Percentiles rank a stretch among this genome's conserved stretches.
These are phyloP conservation scores for Mycena galericulata DNA, from an alignment of 768 basidiomycete genomes.

Conservation along the genomic window DNA sequence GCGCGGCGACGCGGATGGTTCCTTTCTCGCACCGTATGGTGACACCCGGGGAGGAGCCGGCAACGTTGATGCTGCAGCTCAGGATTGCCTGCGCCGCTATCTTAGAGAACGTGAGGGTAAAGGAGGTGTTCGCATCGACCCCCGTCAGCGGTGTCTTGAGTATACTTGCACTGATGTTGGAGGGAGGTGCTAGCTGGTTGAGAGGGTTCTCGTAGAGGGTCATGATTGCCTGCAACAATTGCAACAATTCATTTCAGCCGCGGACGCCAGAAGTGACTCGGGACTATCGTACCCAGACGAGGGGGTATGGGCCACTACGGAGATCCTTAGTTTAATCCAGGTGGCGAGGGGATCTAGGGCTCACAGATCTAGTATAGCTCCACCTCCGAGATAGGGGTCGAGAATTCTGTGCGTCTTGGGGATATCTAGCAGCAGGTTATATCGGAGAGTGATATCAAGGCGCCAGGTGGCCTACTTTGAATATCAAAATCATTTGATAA, in stretches of 20 bases:
- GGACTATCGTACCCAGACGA: constrained; percentile 72
- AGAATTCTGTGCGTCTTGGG: constrained; percentile 81
- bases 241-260: too few relatives aligned
- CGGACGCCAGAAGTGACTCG: background rate
- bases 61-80: constrained; percentile 72
- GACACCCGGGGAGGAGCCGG: constrained; percentile 60
- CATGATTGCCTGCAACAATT: constrained; percentile 71
- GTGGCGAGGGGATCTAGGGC: constrained; percentile 36
- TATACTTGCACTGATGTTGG: constrained; percentile 75
- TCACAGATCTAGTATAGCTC: constrained; percentile 86
- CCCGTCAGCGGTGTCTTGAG: constrained; percentile 81
- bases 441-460: background rate
- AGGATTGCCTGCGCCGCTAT: constrained; percentile 81
- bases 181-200: constrained; percentile 72
- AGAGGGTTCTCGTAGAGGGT: constrained; percentile 82
- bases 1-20: constrained; percentile 69
- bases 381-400: constrained; percentile 84
- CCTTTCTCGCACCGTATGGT: constrained; percentile 83
- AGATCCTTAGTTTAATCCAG: background rate
- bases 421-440: constrained; percentile 56
- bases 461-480: constrained; percentile 59
- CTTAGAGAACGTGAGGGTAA: constrained; percentile 76
- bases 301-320: constrained; percentile 81
- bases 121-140: constrained; percentile 83
- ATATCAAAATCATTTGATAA: constrained; percentile 78